A percentile compares a stretch with the other conserved stretches of the same genome.
These are phyloP conservation scores for Trichoderma sp. DNA, from an alignment of 2,329 filamentous ascomycete genomes.

Conservation along the genomic window DNA sequence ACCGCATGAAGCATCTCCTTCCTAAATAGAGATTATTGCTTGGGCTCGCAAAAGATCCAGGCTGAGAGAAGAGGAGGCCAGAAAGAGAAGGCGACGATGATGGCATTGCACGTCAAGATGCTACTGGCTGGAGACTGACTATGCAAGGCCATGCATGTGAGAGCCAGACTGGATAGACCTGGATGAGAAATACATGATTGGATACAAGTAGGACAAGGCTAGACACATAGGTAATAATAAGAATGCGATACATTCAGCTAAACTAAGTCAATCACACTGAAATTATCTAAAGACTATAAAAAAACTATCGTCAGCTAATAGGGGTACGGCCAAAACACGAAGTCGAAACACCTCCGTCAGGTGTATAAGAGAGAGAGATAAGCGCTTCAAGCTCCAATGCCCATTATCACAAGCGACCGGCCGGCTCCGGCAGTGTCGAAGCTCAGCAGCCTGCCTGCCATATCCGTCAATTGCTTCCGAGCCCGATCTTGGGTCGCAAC, in stretches of 20 bases:
- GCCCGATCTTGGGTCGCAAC: neutral
- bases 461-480: constrained; percentile 15
- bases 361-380: neutral
- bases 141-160: neutral
- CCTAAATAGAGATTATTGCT: constrained; percentile 1
- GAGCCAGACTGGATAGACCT: neutral
- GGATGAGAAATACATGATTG: neutral
- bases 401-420: neutral
- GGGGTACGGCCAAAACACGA: neutral
- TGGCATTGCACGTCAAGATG: neutral
- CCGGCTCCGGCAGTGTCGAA: constrained; percentile 14
- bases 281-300: neutral
- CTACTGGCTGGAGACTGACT: neutral
- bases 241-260: neutral
- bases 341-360: neutral
- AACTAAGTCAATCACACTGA: neutral
- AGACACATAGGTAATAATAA: neutral
- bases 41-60: constrained; percentile 15
- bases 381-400: neutral
- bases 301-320: neutral
- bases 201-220: neutral
- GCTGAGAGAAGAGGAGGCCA: neutral
- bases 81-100: constrained; percentile 8
- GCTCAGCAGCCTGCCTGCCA: constrained; percentile 16
- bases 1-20: constrained; percentile 8